Evolutionary conservation across 2,329 filamentous ascomycete genomes (phyloP).

Genomic region (Ophiostoma australiae): DNA sequence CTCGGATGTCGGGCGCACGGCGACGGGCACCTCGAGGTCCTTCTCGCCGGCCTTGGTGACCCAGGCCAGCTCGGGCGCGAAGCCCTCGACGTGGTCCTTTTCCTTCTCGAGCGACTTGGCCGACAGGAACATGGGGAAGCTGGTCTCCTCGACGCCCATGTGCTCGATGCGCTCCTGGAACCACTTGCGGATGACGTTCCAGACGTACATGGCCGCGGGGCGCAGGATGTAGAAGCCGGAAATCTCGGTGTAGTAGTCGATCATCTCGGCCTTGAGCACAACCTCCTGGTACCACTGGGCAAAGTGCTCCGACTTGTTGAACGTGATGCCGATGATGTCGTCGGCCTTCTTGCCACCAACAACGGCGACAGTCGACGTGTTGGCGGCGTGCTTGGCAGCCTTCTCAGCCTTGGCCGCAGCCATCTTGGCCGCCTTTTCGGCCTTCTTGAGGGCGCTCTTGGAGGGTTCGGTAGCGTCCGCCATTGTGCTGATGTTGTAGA

Average conservation of each 20-base stretch:
- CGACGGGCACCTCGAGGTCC: constrained; percentile 76
- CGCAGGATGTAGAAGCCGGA: constrained; percentile 96
- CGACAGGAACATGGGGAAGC: constrained; percentile 94
- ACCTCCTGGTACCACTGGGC: constrained; percentile 97
- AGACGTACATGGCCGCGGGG: constrained; percentile 56
- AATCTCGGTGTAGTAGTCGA: constrained; percentile 91
- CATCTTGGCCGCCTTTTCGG: constrained; percentile 59
- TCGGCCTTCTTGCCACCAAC: constrained; percentile 57
- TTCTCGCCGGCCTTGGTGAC: constrained; percentile 86
- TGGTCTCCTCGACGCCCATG: constrained; percentile 90
- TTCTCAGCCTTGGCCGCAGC: constrained; percentile 59
- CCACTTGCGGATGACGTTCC: constrained; percentile 62
- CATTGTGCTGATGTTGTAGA: constrained; percentile 6
- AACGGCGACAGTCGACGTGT: constrained; percentile 44
- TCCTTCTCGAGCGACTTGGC: constrained; percentile 81
- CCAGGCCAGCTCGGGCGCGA: constrained; percentile 88
- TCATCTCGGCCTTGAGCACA: constrained; percentile 92
- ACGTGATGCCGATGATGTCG: constrained; percentile 81
- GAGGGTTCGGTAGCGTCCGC: constrained; percentile 40
- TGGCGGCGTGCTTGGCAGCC: constrained; percentile 49
- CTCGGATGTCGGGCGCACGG: constrained; percentile 64
- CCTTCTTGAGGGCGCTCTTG: constrained; percentile 62
- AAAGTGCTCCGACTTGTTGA: constrained; percentile 80
- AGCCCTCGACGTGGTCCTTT: constrained; percentile 98
- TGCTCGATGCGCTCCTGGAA: constrained; percentile 74